Base-by-base conservation (phyloP, 2,329 filamentous ascomycete genomes). In the Colletotrichum kahawae region DNA sequence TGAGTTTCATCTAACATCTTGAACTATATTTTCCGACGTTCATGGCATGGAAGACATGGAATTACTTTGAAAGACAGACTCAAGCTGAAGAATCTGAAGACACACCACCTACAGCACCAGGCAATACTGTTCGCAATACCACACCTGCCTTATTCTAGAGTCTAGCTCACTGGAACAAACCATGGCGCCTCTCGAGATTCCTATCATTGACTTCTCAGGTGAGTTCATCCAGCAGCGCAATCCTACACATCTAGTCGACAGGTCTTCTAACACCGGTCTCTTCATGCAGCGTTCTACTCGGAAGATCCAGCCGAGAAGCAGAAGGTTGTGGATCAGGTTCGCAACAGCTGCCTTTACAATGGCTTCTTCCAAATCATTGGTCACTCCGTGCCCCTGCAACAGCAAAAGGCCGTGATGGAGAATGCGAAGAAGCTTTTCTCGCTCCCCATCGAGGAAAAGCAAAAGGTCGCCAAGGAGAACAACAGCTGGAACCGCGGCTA, bases 351-450 rank as follows among this genome's bases (percentile, higher is more conserved):
- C 76, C 80, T 84, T 21, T 80, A 85, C 82, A 77, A 89, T 83
- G 89, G 89, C 5, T 90, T 90, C 80, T 90, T 91, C 81, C 88
- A 90, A 77, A 84, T 91, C 65, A 83, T 83, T 9, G 86, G 86
- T 9, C 88, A 91, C 78, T 82, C 84, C 5, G 83, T 91, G 5
- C 79, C 86, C 2, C 75, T 82, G 7, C 72, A 78, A 6, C 79
- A 88, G 18, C 88, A 87, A 77, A 76, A 84, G 12, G 79, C 79
- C 3, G 83, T 86, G 3, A 83, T 90, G 72, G 76, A 83, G 18
- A 82, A 84, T 4, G 82, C 85, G 16, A 83, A 85, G 76, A 82
- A 81, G 14, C 85, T 91, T 78, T 91, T 92, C 77, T 80, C 82
- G 5, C 43, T 75, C 3, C 84, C 87, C 0, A 77, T 85, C 3